phyloP scores from a whole-genome alignment of 1,139 yeast species.

The Geotrichum restrictum region DNA sequence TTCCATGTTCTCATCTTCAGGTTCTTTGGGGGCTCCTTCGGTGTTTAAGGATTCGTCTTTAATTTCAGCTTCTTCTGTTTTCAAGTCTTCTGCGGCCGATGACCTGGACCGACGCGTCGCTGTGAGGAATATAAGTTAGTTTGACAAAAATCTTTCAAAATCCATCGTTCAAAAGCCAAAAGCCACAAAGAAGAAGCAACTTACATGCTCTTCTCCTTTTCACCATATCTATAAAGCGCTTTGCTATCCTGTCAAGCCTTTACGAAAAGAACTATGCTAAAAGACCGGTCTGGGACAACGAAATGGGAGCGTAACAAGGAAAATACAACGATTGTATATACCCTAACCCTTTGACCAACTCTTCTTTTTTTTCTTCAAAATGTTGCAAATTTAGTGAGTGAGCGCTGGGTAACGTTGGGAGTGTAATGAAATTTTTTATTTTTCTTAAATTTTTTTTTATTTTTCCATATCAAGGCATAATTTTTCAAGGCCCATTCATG shows the following conservation, averaged over 20 bases:
- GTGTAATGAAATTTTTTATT: background rate
- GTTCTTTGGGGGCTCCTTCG: background rate
- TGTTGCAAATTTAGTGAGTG: too few species aligned
- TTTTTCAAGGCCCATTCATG: background rate
- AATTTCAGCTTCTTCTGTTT: constrained; percentile 12
- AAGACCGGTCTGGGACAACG: background rate
- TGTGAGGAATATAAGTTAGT: constrained; percentile 1
- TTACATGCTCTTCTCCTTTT: constrained; percentile 25
- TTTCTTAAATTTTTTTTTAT: background rate
- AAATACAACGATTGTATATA: background rate
- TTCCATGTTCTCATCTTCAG: background rate
- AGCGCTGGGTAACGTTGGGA: background rate
- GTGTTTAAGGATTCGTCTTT: constrained; percentile 15
- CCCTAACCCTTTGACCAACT: background rate
- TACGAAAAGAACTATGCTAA: background rate
- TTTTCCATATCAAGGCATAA: background rate
- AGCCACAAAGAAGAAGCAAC: constrained; percentile 1
- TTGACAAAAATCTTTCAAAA: background rate
- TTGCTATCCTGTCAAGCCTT: background rate
- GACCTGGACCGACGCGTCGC: constrained; percentile 18
- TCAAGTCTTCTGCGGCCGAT: constrained; percentile 8
- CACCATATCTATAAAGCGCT: constrained; percentile 7
- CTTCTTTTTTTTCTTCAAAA: too few species aligned
- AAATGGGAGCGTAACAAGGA: background rate
- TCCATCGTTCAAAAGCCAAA: too few species aligned